A percentile compares a stretch with the other conserved stretches of the same genome.
phyloP scores from a whole-genome alignment of 108 stramenopile genomes.

The Discostella stelligeroides region DNA sequence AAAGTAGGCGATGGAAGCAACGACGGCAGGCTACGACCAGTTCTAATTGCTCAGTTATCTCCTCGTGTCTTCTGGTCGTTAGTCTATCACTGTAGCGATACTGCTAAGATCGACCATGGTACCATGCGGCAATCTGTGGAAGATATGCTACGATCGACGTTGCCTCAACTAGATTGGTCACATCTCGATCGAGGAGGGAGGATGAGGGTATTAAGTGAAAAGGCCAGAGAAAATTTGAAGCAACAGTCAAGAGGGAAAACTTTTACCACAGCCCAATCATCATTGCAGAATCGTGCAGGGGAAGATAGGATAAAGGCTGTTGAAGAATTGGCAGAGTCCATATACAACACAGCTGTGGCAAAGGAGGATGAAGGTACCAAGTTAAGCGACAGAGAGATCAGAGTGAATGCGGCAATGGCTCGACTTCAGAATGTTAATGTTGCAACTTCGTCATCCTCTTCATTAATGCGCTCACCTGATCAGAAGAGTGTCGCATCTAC shows the following conservation, averaged over 20 bases:
- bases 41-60: conserved; percentile 70
- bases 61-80: conserved; percentile 80
- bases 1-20: conserved; percentile 12
- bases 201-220: conserved; percentile 66
- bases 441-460: conserved; percentile 5
- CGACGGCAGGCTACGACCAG: conserved; percentile 63
- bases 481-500: background rate
- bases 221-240: conserved; percentile 81
- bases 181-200: conserved; percentile 78
- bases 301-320: conserved; percentile 39
- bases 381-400: conserved; percentile 50
- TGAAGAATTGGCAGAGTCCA: conserved; percentile 52
- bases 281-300: conserved; percentile 16
- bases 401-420: conserved; percentile 59
- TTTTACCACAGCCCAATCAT: background rate
- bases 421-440: conserved; percentile 26
- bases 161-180: conserved; percentile 80
- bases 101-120: conserved; percentile 6
- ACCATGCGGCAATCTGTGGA: conserved; percentile 37
- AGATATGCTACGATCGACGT: conserved; percentile 50
- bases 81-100: conserved; percentile 47
- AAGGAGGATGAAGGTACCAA: conserved; percentile 59
- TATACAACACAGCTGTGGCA: conserved; percentile 43
- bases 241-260: conserved; percentile 50
- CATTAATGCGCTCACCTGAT: background rate